A percentile compares a stretch with the other conserved stretches of the same genome.
These are phyloP conservation scores for Brassica carinata DNA, from an alignment of 345 rosid genomes.

Conservation along the genomic window DNA sequence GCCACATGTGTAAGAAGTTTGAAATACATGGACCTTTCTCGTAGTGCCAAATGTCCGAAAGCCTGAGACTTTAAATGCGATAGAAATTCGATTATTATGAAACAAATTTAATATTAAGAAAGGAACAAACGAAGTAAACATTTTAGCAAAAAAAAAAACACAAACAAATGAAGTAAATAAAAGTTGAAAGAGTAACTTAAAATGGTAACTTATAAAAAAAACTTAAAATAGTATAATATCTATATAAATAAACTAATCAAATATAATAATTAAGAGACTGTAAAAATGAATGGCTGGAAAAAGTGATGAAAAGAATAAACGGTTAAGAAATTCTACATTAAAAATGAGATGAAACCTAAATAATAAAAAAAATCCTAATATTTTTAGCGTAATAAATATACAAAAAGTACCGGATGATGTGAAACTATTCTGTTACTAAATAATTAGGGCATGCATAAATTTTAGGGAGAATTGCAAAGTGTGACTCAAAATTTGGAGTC, in stretches of 20 bases:
- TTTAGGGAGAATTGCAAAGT: too few relatives aligned
- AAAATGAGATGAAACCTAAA: background rate
- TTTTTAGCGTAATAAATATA: background rate
- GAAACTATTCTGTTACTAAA: background rate
- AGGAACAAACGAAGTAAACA: background rate
- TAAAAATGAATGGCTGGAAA: background rate
- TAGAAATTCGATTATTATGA: background rate
- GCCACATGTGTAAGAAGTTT: constrained; percentile 22
- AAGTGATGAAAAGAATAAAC: background rate
- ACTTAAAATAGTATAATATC: background rate
- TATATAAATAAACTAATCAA: background rate
- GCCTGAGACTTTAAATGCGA: background rate
- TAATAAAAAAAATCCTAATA: background rate
- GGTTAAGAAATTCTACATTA: background rate
- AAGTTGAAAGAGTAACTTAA: background rate
- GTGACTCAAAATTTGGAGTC: too few relatives aligned
- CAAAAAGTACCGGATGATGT: background rate
- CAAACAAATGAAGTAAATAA: background rate
- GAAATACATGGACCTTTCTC: constrained; percentile 13
- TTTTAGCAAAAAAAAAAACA: too few relatives aligned
- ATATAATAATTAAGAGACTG: background rate
- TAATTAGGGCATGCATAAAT: too few relatives aligned
- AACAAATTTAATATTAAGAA: background rate
- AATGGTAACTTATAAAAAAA: too few relatives aligned
- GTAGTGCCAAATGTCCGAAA: constrained; percentile 17